These are phyloP conservation scores for Calvatia gigantea DNA, from an alignment of 768 basidiomycete species.

Conservation along the genomic window DNA sequence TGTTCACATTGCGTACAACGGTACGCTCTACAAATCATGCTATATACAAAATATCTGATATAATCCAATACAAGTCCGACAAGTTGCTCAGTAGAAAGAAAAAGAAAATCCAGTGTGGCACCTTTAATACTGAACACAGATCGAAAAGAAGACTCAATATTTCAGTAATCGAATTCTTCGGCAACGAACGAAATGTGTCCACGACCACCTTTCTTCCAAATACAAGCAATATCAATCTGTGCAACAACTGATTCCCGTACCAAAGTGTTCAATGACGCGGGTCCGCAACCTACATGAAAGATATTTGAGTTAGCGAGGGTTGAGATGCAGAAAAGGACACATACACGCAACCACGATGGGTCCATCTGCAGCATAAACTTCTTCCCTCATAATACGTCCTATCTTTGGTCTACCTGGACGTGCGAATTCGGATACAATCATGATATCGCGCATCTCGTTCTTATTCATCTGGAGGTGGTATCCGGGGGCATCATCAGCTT, in stretches of 20 bases:
- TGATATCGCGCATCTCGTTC: conserved; percentile 57
- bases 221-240: conserved; percentile 57
- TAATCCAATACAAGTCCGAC: no score
- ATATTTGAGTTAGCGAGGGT: background rate
- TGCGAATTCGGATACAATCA: conserved; percentile 57
- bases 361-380: conserved; percentile 53
- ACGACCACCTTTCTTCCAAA: conserved; percentile 43
- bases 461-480: conserved; percentile 46
- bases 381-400: conserved; percentile 58
- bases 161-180: conserved; percentile 65
- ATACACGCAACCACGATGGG: conserved; percentile 66
- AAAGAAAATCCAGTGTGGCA: background rate
- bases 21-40: background rate
- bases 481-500: background rate
- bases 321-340: conserved; percentile 18
- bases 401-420: conserved; percentile 66
- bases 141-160: background rate
- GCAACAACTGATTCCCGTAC: conserved; percentile 62
- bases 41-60: no score
- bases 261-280: conserved; percentile 62
- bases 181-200: conserved; percentile 59
- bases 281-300: conserved; percentile 60
- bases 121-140: background rate
- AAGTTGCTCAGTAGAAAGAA: no score
- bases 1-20: background rate